A percentile compares a stretch with the other conserved stretches of the same genome.
Conservation (phyloP, 495 filamentous ascomycete genomes). For the Gamarada debralockiae region DNA sequence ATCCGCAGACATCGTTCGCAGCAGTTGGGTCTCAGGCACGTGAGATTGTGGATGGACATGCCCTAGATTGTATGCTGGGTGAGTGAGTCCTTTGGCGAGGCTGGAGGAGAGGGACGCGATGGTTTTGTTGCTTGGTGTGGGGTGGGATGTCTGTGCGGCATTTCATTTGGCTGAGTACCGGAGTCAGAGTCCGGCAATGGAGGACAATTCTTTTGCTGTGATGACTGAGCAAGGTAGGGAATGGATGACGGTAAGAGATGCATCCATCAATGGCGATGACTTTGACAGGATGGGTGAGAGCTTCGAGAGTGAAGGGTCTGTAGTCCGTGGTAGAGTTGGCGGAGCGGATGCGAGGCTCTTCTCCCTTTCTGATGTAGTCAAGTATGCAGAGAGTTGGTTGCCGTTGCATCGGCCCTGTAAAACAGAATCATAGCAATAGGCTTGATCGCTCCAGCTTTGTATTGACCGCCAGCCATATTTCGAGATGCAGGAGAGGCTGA, state of each 20-base stretch:
- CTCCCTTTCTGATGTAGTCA: not conserved
- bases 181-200: not conserved
- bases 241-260: not conserved
- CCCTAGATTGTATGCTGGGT: not conserved
- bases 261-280: not conserved
- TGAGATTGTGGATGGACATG: not conserved
- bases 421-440: too few relatives aligned
- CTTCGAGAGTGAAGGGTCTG: not conserved
- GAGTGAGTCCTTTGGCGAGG: not conserved
- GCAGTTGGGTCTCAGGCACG: not conserved
- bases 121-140: not conserved
- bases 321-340: not conserved
- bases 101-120: not conserved
- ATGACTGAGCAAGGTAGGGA: not conserved
- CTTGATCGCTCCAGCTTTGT: too few relatives aligned
- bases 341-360: not conserved
- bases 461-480: too few relatives aligned
- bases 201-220: not conserved
- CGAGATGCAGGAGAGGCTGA: too few relatives aligned
- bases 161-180: not conserved
- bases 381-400: not conserved
- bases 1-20: not conserved
- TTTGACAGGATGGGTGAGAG: not conserved
- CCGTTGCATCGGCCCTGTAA: too few relatives aligned
- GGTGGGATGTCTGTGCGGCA: not conserved